These are phyloP conservation scores for Trametes polyzona DNA, from an alignment of 1,284 basidiomycete species.

Conservation along the genomic window DNA sequence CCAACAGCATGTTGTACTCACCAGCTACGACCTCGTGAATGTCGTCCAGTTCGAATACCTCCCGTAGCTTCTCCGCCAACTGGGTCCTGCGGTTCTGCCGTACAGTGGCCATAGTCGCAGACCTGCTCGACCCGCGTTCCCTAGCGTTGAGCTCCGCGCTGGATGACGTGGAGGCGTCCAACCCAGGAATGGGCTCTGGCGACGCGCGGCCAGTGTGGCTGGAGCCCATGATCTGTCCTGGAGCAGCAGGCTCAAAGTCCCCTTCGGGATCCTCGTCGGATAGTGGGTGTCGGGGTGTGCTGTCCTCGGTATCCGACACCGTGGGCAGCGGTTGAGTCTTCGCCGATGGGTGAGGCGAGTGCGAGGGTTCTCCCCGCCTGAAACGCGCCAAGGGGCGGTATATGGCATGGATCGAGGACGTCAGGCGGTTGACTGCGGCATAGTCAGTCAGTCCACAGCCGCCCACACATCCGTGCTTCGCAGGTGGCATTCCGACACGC, in stretches of 20 bases:
- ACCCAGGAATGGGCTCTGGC: constrained; percentile 18
- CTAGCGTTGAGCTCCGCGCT: not conserved
- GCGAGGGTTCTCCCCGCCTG: constrained; percentile 48
- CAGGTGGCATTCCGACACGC: constrained; percentile 27
- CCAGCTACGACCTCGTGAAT: constrained; percentile 85
- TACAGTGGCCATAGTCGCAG: constrained; percentile 72
- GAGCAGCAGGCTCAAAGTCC: constrained; percentile 51
- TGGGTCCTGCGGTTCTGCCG: constrained; percentile 69
- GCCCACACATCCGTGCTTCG: too few species aligned
- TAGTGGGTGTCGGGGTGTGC: constrained; percentile 31
- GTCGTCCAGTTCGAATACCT: constrained; percentile 81
- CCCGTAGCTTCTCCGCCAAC: constrained; percentile 82
- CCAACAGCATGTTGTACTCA: constrained; percentile 35
- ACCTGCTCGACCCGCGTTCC: constrained; percentile 16
- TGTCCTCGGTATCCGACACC: constrained; percentile 35
- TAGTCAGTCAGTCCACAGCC: not conserved
- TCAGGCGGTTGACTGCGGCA: constrained; percentile 46
- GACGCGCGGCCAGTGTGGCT: constrained; percentile 20
- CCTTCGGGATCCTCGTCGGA: constrained; percentile 63
- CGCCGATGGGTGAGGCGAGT: constrained; percentile 17
- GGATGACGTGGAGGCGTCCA: constrained; percentile 13
- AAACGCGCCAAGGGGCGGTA: constrained; percentile 79
- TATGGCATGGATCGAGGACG: constrained; percentile 86
- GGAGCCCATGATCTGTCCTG: constrained; percentile 23
- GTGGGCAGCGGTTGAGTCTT: constrained; percentile 27